Conservation (phyloP, 306 rosid genomes). For the Begonia peltatifolia region DNA sequence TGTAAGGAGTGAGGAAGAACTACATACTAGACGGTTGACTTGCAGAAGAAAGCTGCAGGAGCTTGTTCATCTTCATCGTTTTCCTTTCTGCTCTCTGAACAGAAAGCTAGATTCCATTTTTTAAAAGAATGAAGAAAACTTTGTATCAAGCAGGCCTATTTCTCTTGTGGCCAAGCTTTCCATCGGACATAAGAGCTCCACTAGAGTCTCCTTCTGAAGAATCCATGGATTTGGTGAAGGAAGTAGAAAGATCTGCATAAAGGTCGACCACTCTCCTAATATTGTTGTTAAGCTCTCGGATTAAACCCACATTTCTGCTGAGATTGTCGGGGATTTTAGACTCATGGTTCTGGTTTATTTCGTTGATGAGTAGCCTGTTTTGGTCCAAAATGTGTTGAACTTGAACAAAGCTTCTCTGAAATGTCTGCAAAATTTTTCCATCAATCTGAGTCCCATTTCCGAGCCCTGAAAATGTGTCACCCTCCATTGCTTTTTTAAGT, state of each 20-base stretch:
- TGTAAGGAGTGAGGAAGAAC: too few relatives aligned
- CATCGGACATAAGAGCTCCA: conserved; percentile 69
- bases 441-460: conserved; percentile 56
- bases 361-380: conserved; percentile 76
- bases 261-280: conserved; percentile 89
- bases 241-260: conserved; percentile 77
- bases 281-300: conserved; percentile 84
- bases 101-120: too few relatives aligned
- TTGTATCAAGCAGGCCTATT: conserved; percentile 33
- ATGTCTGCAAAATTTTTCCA: conserved; percentile 57
- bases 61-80: too few relatives aligned
- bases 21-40: neutral
- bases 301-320: conserved; percentile 75
- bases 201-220: conserved; percentile 93
- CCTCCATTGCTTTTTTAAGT: conserved; percentile 47
- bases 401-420: conserved; percentile 76
- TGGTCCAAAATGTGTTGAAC: conserved; percentile 87
- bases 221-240: conserved; percentile 83
- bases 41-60: too few relatives aligned
- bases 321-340: conserved; percentile 86
- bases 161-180: conserved; percentile 54
- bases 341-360: conserved; percentile 96
- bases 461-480: conserved; percentile 64
- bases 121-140: conserved; percentile 19
- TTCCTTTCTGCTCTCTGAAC: too few relatives aligned